Evolutionary conservation across 2,329 filamentous ascomycete genomes (phyloP), one percentile per base, ranked within the genome.

Genomic region (Zymoseptoria brevis): DNA sequence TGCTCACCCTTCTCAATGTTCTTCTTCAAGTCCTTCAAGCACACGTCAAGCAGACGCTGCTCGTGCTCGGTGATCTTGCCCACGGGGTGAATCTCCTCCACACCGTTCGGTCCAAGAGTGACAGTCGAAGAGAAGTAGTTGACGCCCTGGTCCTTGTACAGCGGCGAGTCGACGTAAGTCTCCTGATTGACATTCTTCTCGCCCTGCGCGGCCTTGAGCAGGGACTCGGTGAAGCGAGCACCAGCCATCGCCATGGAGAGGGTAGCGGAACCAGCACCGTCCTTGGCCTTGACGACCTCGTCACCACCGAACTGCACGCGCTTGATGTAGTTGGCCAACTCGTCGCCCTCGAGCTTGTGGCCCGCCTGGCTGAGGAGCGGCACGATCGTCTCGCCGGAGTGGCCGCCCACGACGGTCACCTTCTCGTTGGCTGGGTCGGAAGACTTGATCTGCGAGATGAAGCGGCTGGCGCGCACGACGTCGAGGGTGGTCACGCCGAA

Each of bases 401-500:
- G 94, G 69, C 94, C 94, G 76, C 94, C 94, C 65, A 99, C 84
- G 70, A 99, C 94, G 77, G 90, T 89, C 80, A 99, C 92, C 78
- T 90, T 88, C 87, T 96, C 92, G 76, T 89, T 85, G 74, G 86
- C 86, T 71, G 94, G 94, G 83, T 97, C 88, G 78, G 88, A 90
- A 74, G 77, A 80, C 87, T 96, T 93, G 80, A 96, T 79, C 84
- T 96, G 87, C 72, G 89, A 91, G 80, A 97, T 94, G 86, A 99
- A 99, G 81, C 92, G 90, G 74, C 87, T 92, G 74, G 94, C 93
- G 75, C 94, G 94, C 79, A 99, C 94, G 67, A 97, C 92, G 73
- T 99, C 94, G 73, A 99, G 91, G 74, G 94, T 97, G 80, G 94
- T 99, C 75, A 99, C 94, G 83, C 94, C 94, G 81, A 99, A 99